A percentile compares a stretch with the other conserved stretches of the same genome.
These are phyloP conservation scores for Fusarium oligoseptatum DNA, from an alignment of 2,329 filamentous ascomycete genomes.

Conservation along the genomic window DNA sequence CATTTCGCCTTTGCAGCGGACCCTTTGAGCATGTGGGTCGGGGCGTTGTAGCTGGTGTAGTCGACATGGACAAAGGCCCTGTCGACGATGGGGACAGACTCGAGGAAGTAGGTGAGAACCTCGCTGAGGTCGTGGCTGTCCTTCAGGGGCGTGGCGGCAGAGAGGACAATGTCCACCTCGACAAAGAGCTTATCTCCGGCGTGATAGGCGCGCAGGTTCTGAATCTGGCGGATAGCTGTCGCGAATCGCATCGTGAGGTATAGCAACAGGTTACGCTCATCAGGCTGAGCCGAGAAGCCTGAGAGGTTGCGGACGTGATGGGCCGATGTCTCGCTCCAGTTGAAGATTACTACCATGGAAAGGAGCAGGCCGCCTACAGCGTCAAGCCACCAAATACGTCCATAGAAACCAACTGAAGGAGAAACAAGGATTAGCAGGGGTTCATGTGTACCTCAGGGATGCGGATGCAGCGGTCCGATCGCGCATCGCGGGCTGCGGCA, in stretches of 20 bases:
- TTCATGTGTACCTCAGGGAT: constrained; percentile 1
- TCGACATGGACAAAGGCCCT: constrained; percentile 78
- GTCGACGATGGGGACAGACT: constrained; percentile 84
- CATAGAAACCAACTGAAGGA: constrained; percentile 75
- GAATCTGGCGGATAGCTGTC: constrained; percentile 86
- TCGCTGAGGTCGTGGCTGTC: constrained; percentile 86
- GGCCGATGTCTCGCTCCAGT: constrained; percentile 80
- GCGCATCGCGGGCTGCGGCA: constrained; percentile 2
- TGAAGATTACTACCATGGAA: constrained; percentile 83
- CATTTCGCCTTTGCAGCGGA: constrained; percentile 41
- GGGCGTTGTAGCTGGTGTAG: constrained; percentile 72
- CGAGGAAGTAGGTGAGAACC: constrained; percentile 84
- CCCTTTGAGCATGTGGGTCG: constrained; percentile 67
- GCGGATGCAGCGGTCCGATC: neutral
- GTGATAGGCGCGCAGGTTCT: constrained; percentile 87
- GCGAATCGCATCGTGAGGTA: constrained; percentile 96
- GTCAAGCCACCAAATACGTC: constrained; percentile 86
- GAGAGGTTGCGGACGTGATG: constrained; percentile 86
- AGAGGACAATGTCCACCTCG: constrained; percentile 84
- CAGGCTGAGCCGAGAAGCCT: constrained; percentile 81
- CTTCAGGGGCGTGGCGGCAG: constrained; percentile 79
- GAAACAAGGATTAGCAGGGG: constrained; percentile 27
- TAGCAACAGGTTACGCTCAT: constrained; percentile 86
- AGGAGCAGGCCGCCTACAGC: constrained; percentile 82
- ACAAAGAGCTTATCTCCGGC: constrained; percentile 88